phyloP scores from a whole-genome alignment of 1,284 basidiomycete genomes.

The Mycena sp. region DNA sequence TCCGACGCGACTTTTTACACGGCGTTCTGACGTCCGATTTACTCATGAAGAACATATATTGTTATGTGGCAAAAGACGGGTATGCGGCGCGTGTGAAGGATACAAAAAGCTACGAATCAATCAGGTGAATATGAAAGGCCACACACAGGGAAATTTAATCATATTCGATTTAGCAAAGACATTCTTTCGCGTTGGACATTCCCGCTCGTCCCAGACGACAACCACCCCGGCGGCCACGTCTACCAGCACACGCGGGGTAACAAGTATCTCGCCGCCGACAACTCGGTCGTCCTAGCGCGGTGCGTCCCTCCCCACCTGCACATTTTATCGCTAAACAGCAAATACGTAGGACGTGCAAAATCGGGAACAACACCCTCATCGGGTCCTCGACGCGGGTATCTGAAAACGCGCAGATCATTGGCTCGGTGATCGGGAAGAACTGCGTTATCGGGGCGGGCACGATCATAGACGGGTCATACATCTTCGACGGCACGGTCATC shows the following conservation, averaged over 20 bases:
- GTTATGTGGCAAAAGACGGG: conserved; percentile 86
- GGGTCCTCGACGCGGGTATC: conserved; percentile 74
- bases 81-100: conserved; percentile 92
- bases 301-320: conserved; percentile 42
- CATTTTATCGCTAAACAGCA: background rate
- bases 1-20: conserved; percentile 93
- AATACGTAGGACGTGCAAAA: conserved; percentile 72
- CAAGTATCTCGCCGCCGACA: conserved; percentile 84
- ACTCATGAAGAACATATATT: conserved; percentile 94
- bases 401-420: conserved; percentile 68
- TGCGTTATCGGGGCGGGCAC: conserved; percentile 76
- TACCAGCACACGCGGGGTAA: conserved; percentile 90
- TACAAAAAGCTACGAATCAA: conserved; percentile 88
- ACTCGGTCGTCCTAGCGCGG: conserved; percentile 80
- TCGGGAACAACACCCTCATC: conserved; percentile 86
- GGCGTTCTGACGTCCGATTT: conserved; percentile 97
- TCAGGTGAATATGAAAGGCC: conserved; percentile 62
- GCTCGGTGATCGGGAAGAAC: conserved; percentile 81
- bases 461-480: conserved; percentile 77
- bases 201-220: conserved; percentile 94
- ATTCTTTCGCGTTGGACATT: conserved; percentile 94
- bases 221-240: conserved; percentile 81
- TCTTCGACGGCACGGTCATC: conserved; percentile 84
- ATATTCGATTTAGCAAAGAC: conserved; percentile 74
- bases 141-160: background rate